Evolutionary conservation across 345 rosid genomes (phyloP), one percentile per base, ranked within the genome.

Genomic region (Aethionema arabicum): DNA sequence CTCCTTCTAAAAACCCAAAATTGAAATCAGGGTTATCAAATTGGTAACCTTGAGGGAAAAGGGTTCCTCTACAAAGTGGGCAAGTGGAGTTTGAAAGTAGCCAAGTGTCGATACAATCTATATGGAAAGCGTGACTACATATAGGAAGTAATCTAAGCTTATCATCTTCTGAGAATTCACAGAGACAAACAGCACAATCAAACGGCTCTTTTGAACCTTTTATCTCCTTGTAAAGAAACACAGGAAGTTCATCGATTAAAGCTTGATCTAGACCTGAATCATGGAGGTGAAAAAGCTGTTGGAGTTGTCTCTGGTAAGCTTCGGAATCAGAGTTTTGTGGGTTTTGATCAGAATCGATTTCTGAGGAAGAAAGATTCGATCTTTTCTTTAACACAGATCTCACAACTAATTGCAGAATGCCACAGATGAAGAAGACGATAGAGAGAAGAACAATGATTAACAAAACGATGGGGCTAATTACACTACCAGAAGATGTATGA

Each of bases 181-280:
- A 84, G 10, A 91, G 88, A 65, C 98, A 91, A 12, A 91, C 93
- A 1, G 96, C 85, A 54, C 98, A 91, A 69, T 91, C 95, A 72
- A 91, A 91, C 0, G 93, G 96, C 75, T 88, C 96, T 62, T 85
- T 83, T 43, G 77, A 63, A 44, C 89, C 96, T 68, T 69, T 76
- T 69, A 91, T 80, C 32, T 91, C 98, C 45, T 67, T 67, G 65
- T 88, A 86, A 52, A 72, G 77, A 56, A 91, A 91, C 30, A 88
- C 85, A 2, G 98, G 96, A 13, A 91, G 85, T 13, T 96, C 85
- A 66, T 88, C 96, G 54, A 91, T 85, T 11, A 84, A 69, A 52
- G 98, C 85, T 70, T 91, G 98, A 71, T 91, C 96, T 32, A 91
- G 79, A 44, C 98, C 98, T 15, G 90, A 88, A 73, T 91, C 98